A percentile compares a stretch with the other conserved stretches of the same genome.
Evolutionary conservation across 768 basidiomycete species (phyloP).

Genomic region (Rubroboletus satanas): DNA sequence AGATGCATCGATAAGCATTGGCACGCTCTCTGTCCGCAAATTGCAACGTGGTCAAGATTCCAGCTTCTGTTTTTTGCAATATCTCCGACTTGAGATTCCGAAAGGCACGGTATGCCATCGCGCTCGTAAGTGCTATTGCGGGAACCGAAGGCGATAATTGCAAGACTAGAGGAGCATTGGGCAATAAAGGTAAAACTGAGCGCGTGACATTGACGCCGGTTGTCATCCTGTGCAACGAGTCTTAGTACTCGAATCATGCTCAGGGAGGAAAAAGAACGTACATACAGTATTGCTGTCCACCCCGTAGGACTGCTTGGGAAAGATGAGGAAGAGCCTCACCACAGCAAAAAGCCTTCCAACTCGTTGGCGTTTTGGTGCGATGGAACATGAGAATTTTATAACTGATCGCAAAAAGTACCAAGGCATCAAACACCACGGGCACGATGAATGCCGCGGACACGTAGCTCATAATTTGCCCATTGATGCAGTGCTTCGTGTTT

Average conservation of each 20-base stretch:
- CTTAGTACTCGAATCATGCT: background rate
- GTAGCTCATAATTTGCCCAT: conserved; percentile 19
- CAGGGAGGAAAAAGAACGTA: conserved; percentile 10
- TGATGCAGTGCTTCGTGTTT: conserved; percentile 33
- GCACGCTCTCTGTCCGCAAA: conserved; percentile 10
- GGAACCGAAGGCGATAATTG: conserved; percentile 25
- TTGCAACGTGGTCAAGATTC: conserved; percentile 13
- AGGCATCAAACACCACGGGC: conserved; percentile 30
- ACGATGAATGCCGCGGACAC: conserved; percentile 28
- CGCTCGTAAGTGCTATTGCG: conserved; percentile 29
- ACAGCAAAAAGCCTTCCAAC: conserved; percentile 19
- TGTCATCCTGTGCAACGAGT: conserved; percentile 28
- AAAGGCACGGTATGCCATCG: conserved; percentile 35
- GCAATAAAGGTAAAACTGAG: conserved; percentile 16
- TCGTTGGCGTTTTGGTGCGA: conserved; percentile 4
- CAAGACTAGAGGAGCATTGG: conserved; percentile 20
- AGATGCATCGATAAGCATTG: background rate
- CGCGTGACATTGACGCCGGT: conserved; percentile 31
- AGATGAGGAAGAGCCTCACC: conserved; percentile 30
- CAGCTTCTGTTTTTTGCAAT: conserved; percentile 5
- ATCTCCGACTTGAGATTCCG: conserved; percentile 30
- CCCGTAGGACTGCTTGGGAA: conserved; percentile 33
- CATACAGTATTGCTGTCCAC: conserved; percentile 40
- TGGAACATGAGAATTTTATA: conserved; percentile 27
- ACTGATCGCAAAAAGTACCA: conserved; percentile 34